Evolutionary conservation across 2,329 filamentous ascomycete species (phyloP).

Genomic region (Colletotrichum sp.): DNA sequence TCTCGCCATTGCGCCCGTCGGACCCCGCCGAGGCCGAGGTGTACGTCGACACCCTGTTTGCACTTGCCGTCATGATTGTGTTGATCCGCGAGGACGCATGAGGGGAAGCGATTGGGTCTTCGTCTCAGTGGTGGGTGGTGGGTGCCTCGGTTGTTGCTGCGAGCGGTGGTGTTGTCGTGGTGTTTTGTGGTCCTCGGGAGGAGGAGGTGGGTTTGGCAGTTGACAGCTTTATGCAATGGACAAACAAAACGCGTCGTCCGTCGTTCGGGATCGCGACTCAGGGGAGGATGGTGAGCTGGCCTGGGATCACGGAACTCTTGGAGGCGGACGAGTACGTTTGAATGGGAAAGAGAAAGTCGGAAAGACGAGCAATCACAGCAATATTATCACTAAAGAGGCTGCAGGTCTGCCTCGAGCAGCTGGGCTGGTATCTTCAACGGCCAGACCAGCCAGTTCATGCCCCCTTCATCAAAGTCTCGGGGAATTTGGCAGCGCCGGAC

Average conservation of each 20-base stretch:
- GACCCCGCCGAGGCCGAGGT: conserved; percentile 59
- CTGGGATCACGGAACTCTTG: not conserved
- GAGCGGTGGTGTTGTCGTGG: not conserved
- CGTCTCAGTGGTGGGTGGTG: not conserved
- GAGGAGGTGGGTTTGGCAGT: conserved; percentile 4
- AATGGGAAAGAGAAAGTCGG: not conserved
- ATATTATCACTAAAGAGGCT: not conserved
- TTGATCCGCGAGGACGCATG: conserved; percentile 8
- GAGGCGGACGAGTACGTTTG: not conserved
- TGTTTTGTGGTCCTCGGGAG: not conserved
- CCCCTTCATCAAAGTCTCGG: conserved; percentile 16
- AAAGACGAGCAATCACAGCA: not conserved
- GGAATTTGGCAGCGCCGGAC: conserved; percentile 16
- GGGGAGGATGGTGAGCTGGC: not conserved
- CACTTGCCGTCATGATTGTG: conserved; percentile 52
- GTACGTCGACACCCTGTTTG: conserved; percentile 64
- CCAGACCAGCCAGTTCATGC: not conserved
- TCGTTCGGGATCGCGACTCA: conserved; percentile 4
- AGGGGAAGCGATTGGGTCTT: not conserved
- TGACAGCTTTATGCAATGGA: conserved; percentile 13
- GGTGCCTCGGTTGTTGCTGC: not conserved
- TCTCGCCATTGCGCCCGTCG: conserved; percentile 68
- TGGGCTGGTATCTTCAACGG: not conserved
- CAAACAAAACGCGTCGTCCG: conserved; percentile 10
- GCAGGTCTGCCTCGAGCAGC: not conserved